Conservation (phyloP, 1,284 basidiomycete species). For the Ganoderma sp. region DNA sequence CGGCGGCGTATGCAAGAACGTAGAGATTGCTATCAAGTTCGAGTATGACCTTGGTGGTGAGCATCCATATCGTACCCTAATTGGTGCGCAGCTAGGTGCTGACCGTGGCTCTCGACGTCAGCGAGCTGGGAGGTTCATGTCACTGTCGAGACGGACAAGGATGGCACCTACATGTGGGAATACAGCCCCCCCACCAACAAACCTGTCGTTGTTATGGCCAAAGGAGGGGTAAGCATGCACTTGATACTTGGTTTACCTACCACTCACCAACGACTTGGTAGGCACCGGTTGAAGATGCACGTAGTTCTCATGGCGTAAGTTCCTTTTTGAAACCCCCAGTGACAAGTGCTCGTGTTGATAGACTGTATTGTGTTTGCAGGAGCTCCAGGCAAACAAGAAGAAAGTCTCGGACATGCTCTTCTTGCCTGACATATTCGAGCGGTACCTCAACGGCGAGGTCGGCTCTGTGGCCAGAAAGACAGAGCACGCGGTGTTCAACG, state of each 20-base stretch:
- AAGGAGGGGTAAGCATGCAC: conserved; percentile 32
- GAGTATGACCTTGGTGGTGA: conserved; percentile 40
- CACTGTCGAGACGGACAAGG: conserved; percentile 28
- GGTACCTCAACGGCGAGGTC: conserved; percentile 27
- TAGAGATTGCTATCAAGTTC: conserved; percentile 40
- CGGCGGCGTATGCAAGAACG: conserved; percentile 39
- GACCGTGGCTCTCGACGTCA: conserved; percentile 2
- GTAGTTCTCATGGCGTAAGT: conserved; percentile 16
- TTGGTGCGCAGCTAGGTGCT: background rate
- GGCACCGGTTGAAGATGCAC: conserved; percentile 24
- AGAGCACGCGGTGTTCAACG: conserved; percentile 25
- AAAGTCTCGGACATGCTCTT: conserved; percentile 21
- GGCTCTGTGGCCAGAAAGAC: conserved; percentile 26
- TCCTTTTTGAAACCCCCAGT: background rate
- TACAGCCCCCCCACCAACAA: conserved; percentile 20
- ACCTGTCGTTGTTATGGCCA: conserved; percentile 29
- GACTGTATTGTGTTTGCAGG: conserved; percentile 9
- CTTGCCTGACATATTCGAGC: conserved; percentile 18
- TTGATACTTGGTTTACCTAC: background rate
- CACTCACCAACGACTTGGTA: background rate
- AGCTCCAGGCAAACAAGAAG: conserved; percentile 23
- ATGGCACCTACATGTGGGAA: conserved; percentile 25
- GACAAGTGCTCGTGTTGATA: background rate
- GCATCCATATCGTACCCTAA: background rate
- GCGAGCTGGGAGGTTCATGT: conserved; percentile 37